Conservation (phyloP, 345 rosid species). For the Arabidopsis thaliana region DNA sequence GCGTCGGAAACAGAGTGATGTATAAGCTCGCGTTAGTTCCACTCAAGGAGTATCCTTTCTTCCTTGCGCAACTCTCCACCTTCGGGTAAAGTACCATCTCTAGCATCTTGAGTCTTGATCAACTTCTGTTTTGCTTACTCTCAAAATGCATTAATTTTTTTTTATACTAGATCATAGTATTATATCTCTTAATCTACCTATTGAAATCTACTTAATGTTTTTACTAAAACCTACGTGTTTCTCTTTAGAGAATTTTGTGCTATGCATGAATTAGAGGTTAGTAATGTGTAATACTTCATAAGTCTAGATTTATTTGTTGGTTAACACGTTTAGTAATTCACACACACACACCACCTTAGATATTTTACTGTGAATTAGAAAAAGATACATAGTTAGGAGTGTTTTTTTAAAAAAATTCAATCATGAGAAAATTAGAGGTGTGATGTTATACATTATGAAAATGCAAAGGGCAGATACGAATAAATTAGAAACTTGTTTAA, state of each 20-base stretch:
- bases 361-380: background rate
- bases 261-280: slow-evolving; percentile 16
- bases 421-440: background rate
- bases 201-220: background rate
- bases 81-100: slow-evolving; percentile 60
- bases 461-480: background rate
- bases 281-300: background rate
- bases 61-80: slow-evolving; percentile 95
- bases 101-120: background rate
- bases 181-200: background rate
- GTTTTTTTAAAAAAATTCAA: background rate
- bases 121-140: background rate
- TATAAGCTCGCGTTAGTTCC: slow-evolving; percentile 87
- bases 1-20: slow-evolving; percentile 84
- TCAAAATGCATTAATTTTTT: background rate
- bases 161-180: background rate
- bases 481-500: background rate
- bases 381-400: background rate
- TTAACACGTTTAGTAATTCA: background rate
- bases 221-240: background rate
- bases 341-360: background rate
- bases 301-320: background rate
- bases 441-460: slow-evolving; percentile 3
- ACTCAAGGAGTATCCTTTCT: slow-evolving; percentile 85
- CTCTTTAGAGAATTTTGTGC: background rate